A percentile compares a stretch with the other conserved stretches of the same genome.
These are phyloP conservation scores for Sextonia rubra DNA, from an alignment of 164 flowering plant genomes.

Conservation along the genomic window DNA sequence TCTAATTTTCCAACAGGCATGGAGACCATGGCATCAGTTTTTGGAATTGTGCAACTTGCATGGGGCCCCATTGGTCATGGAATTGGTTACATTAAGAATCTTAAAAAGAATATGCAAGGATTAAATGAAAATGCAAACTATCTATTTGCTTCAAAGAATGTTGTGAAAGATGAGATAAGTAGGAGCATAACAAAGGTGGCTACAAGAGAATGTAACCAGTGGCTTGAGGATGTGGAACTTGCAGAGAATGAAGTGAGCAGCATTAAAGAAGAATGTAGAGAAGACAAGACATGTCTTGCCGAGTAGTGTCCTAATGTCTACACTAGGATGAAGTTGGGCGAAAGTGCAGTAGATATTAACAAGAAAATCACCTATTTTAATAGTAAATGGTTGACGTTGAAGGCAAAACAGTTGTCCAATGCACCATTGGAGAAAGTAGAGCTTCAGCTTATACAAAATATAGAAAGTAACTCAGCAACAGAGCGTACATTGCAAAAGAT, in stretches of 20 bases:
- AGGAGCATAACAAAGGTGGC: not conserved
- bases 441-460: not conserved
- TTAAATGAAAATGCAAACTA: not conserved
- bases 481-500: slow-evolving; percentile 4
- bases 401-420: not conserved
- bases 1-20: no score
- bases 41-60: no score
- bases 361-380: not conserved
- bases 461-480: not conserved
- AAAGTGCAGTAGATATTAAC: not conserved
- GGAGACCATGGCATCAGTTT: no score
- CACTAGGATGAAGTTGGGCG: not conserved
- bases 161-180: not conserved
- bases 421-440: not conserved
- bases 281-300: slow-evolving; percentile 1
- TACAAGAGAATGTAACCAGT: not conserved
- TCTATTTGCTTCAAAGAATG: not conserved
- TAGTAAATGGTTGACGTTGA: not conserved
- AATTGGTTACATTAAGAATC: not conserved
- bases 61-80: no score
- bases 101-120: not conserved
- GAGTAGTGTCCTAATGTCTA: not conserved
- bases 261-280: not conserved
- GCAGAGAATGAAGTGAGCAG: not conserved
- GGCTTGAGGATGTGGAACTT: not conserved